Percentiles rank a stretch among this genome's conserved stretches.
phyloP scores from a whole-genome alignment of 2,329 filamentous ascomycete genomes.

The Aspergillus quadrilineatus region DNA sequence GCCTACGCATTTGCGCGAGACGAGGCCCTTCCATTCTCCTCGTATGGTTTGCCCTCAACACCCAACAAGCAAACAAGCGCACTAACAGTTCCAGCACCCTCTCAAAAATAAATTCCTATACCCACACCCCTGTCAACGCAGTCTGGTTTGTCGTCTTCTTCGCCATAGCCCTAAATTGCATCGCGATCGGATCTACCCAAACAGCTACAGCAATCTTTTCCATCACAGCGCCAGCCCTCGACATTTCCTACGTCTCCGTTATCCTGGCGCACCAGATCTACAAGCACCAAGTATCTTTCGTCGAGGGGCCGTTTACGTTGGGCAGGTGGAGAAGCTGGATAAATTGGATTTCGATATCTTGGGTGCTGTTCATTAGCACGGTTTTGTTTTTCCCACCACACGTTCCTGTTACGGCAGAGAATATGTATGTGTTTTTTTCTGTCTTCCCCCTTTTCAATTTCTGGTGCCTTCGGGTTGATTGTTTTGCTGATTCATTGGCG shows the following conservation, averaged over 20 bases:
- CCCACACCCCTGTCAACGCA: conserved; percentile 60
- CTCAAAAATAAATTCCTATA: conserved; percentile 53
- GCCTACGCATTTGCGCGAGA: conserved; percentile 62
- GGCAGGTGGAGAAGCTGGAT: conserved; percentile 56
- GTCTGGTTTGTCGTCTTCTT: conserved; percentile 65
- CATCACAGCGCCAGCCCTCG: conserved; percentile 54
- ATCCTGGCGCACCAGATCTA: conserved; percentile 60
- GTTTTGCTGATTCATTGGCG: not conserved
- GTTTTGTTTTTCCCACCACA: conserved; percentile 57
- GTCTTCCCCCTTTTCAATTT: not conserved
- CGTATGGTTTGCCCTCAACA: conserved; percentile 36
- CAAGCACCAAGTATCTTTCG: conserved; percentile 52
- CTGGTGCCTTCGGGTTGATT: not conserved
- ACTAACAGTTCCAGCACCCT: conserved; percentile 43
- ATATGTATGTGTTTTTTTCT: conserved; percentile 42
- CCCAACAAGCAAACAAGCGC: not conserved
- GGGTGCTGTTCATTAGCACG: conserved; percentile 63
- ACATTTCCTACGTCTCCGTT: conserved; percentile 59
- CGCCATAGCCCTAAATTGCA: conserved; percentile 53
- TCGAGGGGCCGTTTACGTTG: conserved; percentile 59
- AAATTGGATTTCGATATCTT: conserved; percentile 58
- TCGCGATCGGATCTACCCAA: conserved; percentile 45
- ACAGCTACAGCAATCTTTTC: conserved; percentile 52
- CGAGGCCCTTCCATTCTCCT: conserved; percentile 60
- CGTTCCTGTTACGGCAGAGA: conserved; percentile 48